Evolutionary conservation across 2,329 filamentous ascomycete genomes (phyloP), one percentile per base, ranked within the genome.

Genomic region (Colletotrichum lindemuthianum): DNA sequence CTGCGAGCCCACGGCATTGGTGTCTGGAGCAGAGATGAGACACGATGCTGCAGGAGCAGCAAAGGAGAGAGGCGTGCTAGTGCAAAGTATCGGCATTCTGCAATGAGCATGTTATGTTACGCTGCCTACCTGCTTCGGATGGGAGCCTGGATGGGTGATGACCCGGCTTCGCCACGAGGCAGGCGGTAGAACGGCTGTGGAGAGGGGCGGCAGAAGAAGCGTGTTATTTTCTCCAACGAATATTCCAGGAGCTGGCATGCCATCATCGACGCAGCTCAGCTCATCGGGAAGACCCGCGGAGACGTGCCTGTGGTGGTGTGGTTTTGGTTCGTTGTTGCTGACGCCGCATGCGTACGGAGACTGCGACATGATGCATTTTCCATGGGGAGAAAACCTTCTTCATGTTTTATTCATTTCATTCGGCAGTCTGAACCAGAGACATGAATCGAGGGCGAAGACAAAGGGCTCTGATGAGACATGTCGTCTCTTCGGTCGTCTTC

Each of bases 141-240:
- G 24, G 24, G 24, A 4, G 24, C 24, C 4, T 24, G 24, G 24
- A 9, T 34, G 41, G 53, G 39, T 34, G 44, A 50, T 54, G 15
- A 56, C 43, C 45, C 52, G 37, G 24, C 24, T 36, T 60, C 50
- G 58, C 61, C 58, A 61, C 61, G 58, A 61, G 58, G 51, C 44
- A 33, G 12, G 55, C 45, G 55, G 55, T 34, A 49, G 44, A 57
- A 36, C 33, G 52, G 54, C 41, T 59, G 44, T 24, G 24, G 24
- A 49, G 39, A 44, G 24, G 44, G 34, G 45, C 41, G 24, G 24
- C 4, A 24, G 24, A 24, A 24, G 24, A 24, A 24, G 24, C 24
- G 24, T 24, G 24, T 24, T 24, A 24, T 24, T 24, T 24, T 24
- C 34, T 24, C 34, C 49, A 40, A 49, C 32, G 55, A 33, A 40